Evolutionary conservation across 371 early-diverging fungal species (phyloP).

Genomic region (Apophysomyces ossiformis): DNA sequence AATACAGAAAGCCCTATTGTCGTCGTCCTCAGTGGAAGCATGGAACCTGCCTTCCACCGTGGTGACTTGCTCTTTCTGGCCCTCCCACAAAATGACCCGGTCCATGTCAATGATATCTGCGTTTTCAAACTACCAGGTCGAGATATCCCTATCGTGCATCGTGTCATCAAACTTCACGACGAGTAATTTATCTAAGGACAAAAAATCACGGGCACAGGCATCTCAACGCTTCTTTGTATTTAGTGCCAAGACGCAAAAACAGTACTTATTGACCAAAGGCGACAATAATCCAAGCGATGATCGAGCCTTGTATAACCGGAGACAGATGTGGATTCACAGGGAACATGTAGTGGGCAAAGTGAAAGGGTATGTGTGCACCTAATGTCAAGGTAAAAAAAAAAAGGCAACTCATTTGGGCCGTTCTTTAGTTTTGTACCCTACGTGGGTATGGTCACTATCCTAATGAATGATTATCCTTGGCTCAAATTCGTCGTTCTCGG

Average conservation of each 20-base stretch:
- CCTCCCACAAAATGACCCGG: conserved; percentile 66
- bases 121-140: conserved; percentile 95
- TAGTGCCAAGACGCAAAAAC: conserved; percentile 69
- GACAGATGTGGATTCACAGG: conserved; percentile 90
- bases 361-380: conserved; percentile 61
- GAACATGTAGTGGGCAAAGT: conserved; percentile 93
- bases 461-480: conserved; percentile 95
- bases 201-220: background rate
- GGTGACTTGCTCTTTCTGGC: conserved; percentile 97
- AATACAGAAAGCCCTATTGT: conserved; percentile 98
- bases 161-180: conserved; percentile 91
- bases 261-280: conserved; percentile 96
- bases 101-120: conserved; percentile 92
- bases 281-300: conserved; percentile 98
- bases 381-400: background rate
- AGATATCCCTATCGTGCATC: conserved; percentile 98
- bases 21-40: conserved; percentile 98
- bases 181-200: conserved; percentile 52
- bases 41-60: conserved; percentile 98
- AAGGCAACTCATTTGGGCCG: background rate
- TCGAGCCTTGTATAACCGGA: conserved; percentile 87
- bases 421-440: conserved; percentile 80
- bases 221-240: background rate
- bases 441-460: conserved; percentile 96
- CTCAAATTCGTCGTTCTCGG: conserved; percentile 83